Evolutionary conservation across 805 yeast species (phyloP).

Genomic region (Saitoella complicata): DNA sequence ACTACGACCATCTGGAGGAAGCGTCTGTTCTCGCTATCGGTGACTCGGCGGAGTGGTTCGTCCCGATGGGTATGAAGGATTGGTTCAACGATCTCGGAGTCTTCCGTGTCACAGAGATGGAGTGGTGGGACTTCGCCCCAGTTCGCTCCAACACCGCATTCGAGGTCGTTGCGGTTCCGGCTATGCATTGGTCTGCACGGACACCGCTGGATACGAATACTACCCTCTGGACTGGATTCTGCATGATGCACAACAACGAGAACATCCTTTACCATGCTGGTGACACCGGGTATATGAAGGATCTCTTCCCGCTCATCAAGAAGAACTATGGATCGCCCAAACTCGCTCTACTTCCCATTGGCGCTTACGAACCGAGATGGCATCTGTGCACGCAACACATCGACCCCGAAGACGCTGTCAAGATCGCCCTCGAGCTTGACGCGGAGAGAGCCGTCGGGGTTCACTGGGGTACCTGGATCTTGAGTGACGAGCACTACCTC

Average conservation of each 20-base stretch:
- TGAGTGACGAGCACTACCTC: conserved; percentile 72
- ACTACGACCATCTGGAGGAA: conserved; percentile 83
- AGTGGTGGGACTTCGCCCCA: conserved; percentile 66
- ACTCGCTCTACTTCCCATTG: conserved; percentile 74
- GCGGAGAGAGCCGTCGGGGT: conserved; percentile 63
- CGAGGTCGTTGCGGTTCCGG: too few relatives aligned
- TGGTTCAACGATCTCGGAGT: conserved; percentile 45
- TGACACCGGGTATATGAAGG: conserved; percentile 79
- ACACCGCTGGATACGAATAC: conserved; percentile 61
- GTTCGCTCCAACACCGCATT: too few relatives aligned
- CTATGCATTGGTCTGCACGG: conserved; percentile 84
- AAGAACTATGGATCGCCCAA: conserved; percentile 40
- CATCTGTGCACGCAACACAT: conserved; percentile 83
- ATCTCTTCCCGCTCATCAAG: conserved; percentile 51
- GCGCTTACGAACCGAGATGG: conserved; percentile 92
- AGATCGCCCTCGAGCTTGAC: conserved; percentile 46
- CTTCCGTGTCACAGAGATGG: conserved; percentile 52
- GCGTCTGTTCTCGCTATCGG: conserved; percentile 38
- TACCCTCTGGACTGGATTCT: conserved; percentile 79
- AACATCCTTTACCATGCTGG: conserved; percentile 84
- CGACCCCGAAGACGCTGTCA: conserved; percentile 59
- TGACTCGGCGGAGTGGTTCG: conserved; percentile 60
- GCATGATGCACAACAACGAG: conserved; percentile 47
- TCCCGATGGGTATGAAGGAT: conserved; percentile 61
- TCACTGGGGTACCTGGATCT: conserved; percentile 91